Base-by-base conservation (phyloP, 805 yeast species). In the Wickerhamiella slavikovae region DNA sequence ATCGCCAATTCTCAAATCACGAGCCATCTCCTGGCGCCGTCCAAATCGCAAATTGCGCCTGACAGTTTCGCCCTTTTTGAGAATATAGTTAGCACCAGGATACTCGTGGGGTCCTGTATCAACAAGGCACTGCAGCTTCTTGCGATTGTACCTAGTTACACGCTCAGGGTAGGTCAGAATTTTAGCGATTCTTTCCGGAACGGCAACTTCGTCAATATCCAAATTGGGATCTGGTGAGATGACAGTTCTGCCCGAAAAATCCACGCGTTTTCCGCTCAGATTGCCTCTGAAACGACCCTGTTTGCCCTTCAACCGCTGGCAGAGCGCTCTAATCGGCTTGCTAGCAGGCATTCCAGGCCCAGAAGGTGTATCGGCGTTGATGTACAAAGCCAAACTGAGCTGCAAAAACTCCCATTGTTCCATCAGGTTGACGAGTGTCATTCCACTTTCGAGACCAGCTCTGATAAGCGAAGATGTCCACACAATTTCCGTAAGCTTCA, bases 271-370 rank as follows among this genome's bases (percentile, higher is more conserved):
- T 54, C 99, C 99, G 1, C 95, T 82, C 42, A 89, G 58, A 48
- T 89, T 89, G 41, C 99, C 99, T 62, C 99, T 68, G 58, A 89
- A 91, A 49, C 99, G 74, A 46, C 99, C 99, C 56, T 89, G 96
- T 43, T 89, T 89, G 52, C 99, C 99, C 56, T 89, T 89, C 39
- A 89, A 62, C 48, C 99, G 69, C 58, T 89, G 99, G 52, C 98
- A 89, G 39, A 89, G 71, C 4, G 95, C 99, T 46, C 96, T 62
- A 36, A 89, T 89, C 6, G 89, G 89, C 43, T 71, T 70, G 17
- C 79, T 62, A 4, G 53, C 47, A 3, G 51, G 51, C 42, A 45
- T 46, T 4, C 55, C 57, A 3, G 61, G 55, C 6, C 58, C 58
- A 3, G 68, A 66, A 2, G 93, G 93, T 18, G 93, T 75, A 53